Evolutionary conservation across 148 eudicot species (phyloP).

Genomic region (Vaccinium macrocarpon): DNA sequence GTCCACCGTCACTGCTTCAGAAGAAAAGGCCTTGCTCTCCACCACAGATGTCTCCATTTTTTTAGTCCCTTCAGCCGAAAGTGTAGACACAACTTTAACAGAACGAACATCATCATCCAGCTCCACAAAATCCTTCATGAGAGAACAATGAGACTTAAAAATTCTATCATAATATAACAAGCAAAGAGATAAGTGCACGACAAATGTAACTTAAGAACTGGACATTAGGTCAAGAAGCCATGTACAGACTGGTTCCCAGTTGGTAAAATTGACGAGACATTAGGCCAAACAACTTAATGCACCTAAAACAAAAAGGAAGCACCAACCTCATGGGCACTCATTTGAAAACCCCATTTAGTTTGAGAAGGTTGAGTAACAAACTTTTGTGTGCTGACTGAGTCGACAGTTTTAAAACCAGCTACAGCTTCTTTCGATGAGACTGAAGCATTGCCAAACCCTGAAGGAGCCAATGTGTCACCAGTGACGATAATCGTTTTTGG

Average conservation of each 20-base stretch:
- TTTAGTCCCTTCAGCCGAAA: constrained; percentile 26
- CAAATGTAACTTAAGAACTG: not conserved
- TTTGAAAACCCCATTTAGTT: constrained; percentile 64
- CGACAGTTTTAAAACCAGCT: constrained; percentile 22
- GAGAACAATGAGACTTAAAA: not conserved
- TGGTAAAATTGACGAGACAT: not conserved
- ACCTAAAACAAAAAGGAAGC: not conserved
- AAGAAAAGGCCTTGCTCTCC: constrained; percentile 24
- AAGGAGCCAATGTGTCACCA: constrained; percentile 21
- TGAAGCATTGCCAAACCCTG: constrained; percentile 25
- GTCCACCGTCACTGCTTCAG: constrained; percentile 20
- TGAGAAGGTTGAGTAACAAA: constrained; percentile 34
- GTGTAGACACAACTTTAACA: constrained; percentile 34
- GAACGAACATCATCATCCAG: constrained; percentile 48
- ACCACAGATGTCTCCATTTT: constrained; percentile 22
- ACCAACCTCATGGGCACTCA: constrained; percentile 84
- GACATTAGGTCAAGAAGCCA: not conserved
- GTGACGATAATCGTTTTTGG: constrained; percentile 13
- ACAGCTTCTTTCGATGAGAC: constrained; percentile 21
- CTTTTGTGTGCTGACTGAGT: constrained; percentile 19
- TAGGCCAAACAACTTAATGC: not conserved
- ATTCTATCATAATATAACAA: not conserved
- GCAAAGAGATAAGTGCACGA: not conserved
- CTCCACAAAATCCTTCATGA: constrained; percentile 52
- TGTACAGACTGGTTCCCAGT: not conserved